A percentile compares a stretch with the other conserved stretches of the same genome.
Evolutionary conservation across 108 stramenopile species (phyloP).

Genomic region (Nannochloropsis gaditana): DNA sequence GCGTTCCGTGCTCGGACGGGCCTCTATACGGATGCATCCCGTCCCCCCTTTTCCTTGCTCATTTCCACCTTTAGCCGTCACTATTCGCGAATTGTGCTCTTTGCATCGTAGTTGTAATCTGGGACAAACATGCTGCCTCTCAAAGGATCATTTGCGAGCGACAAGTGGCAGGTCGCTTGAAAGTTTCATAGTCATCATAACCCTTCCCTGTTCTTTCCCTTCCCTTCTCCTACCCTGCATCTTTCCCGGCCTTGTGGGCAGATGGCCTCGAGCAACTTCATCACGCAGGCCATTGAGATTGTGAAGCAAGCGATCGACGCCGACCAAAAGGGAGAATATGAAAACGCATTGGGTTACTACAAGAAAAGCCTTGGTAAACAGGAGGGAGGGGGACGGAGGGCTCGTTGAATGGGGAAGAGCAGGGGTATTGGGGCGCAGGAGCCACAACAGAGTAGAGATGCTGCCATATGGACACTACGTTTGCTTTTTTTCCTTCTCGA

Average conservation of each 20-base stretch:
- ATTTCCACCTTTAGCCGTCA: too few species aligned
- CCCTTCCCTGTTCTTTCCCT: background rate
- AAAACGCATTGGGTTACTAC: slow-evolving; percentile 74
- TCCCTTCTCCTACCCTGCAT: background rate
- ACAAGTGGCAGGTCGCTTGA: too few species aligned
- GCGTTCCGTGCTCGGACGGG: too few species aligned
- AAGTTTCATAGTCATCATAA: background rate
- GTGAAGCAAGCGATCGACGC: slow-evolving; percentile 63
- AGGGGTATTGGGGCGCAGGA: background rate
- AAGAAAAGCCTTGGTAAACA: slow-evolving; percentile 63
- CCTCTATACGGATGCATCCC: too few species aligned
- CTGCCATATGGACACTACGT: background rate
- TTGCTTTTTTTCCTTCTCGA: too few species aligned
- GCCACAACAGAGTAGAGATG: slow-evolving; percentile 31
- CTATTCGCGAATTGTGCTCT: too few species aligned
- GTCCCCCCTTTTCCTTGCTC: too few species aligned
- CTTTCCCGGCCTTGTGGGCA: background rate
- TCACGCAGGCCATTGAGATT: slow-evolving; percentile 54
- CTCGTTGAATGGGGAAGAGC: background rate
- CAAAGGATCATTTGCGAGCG: too few species aligned
- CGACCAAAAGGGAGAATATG: slow-evolving; percentile 81
- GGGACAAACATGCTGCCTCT: too few species aligned
- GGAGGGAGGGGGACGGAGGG: background rate
- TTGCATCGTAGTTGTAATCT: too few species aligned
- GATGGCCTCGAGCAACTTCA: slow-evolving; percentile 40